Evolutionary conservation across 2,329 filamentous ascomycete genomes (phyloP).

Genomic region (Xylaria hypoxylon): DNA sequence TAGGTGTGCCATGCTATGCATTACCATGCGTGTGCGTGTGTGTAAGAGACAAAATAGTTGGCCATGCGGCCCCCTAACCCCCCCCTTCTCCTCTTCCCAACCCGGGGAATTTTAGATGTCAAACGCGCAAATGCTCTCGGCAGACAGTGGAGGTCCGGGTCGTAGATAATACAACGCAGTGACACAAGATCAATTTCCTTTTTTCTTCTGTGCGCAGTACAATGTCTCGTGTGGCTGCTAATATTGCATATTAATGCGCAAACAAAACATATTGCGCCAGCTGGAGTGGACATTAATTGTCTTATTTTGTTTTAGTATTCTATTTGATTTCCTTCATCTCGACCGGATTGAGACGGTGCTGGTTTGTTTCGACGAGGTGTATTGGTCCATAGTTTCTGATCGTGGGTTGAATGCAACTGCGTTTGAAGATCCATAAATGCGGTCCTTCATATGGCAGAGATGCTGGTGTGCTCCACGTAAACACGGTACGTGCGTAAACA

Average conservation of each 20-base stretch:
- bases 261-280: slow-evolving; percentile 27
- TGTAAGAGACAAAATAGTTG: background rate
- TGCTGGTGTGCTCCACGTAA: slow-evolving; percentile 26
- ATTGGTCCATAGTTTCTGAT: slow-evolving; percentile 16
- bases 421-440: slow-evolving; percentile 34
- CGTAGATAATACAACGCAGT: slow-evolving; percentile 30
- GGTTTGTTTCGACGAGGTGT: slow-evolving; percentile 34
- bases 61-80: background rate
- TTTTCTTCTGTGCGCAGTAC: slow-evolving; percentile 37
- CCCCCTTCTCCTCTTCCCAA: background rate
- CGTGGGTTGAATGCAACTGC: slow-evolving; percentile 13
- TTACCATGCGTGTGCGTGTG: background rate
- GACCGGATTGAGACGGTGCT: slow-evolving; percentile 10
- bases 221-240: slow-evolving; percentile 39
- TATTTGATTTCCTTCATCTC: background rate
- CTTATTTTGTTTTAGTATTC: slow-evolving; percentile 8
- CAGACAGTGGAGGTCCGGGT: slow-evolving; percentile 35
- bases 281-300: slow-evolving; percentile 22
- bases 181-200: slow-evolving; percentile 39
- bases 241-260: slow-evolving; percentile 38
- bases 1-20: background rate
- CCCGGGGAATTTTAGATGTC: slow-evolving; percentile 26
- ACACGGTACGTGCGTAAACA: slow-evolving; percentile 28
- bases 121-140: slow-evolving; percentile 37
- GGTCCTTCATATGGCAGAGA: slow-evolving; percentile 35